phyloP scores from a whole-genome alignment of 2,329 filamentous ascomycete genomes.

The Cryphonectria nitschkei region DNA sequence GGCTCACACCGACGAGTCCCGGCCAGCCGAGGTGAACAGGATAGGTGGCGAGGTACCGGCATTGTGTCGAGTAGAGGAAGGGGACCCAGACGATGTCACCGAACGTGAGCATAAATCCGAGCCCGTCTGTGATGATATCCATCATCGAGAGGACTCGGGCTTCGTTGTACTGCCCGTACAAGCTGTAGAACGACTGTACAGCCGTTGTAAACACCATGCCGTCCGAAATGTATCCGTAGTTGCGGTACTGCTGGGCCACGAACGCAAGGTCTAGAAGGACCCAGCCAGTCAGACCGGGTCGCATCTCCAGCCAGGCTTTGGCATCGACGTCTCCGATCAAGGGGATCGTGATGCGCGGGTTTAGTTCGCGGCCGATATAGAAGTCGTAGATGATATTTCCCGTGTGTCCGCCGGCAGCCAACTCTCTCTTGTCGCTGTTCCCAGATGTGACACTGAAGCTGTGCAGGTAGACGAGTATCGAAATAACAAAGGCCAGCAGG shows the following conservation, averaged over 20 bases:
- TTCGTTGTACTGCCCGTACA: conserved; percentile 84
- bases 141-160: conserved; percentile 84
- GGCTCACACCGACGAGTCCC: conserved; percentile 65
- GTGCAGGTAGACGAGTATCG: conserved; percentile 74
- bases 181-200: conserved; percentile 78
- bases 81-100: conserved; percentile 17
- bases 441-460: conserved; percentile 78
- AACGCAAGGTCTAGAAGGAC: conserved; percentile 79
- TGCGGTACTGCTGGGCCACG: conserved; percentile 81
- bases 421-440: conserved; percentile 70
- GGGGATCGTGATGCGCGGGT: conserved; percentile 76
- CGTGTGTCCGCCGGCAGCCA: conserved; percentile 76
- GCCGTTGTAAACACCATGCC: conserved; percentile 76
- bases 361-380: conserved; percentile 90
- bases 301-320: conserved; percentile 81
- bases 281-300: conserved; percentile 85
- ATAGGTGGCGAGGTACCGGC: conserved; percentile 78
- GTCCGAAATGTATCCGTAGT: conserved; percentile 77
- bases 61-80: conserved; percentile 66
- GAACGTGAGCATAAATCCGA: conserved; percentile 72
- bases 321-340: conserved; percentile 81
- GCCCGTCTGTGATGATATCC: conserved; percentile 86
- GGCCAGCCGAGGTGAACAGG: conserved; percentile 71
- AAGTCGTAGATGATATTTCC: conserved; percentile 88
- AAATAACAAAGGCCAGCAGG: conserved; percentile 69